These are phyloP conservation scores for Cadophora gregata DNA, from an alignment of 2,329 filamentous ascomycete species.

Conservation along the genomic window DNA sequence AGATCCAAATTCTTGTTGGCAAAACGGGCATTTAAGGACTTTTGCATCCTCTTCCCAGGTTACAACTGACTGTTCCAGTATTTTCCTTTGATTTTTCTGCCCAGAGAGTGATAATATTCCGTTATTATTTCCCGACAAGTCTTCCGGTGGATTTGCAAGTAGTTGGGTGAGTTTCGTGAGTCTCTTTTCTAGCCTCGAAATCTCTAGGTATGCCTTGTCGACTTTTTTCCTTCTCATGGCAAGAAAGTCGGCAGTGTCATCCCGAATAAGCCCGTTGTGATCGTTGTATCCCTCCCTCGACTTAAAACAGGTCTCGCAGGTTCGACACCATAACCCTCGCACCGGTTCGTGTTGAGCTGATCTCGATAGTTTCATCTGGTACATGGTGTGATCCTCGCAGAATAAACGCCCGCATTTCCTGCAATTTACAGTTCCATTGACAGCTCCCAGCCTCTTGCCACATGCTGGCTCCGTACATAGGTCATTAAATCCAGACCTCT, in stretches of 20 bases:
- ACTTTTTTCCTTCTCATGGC: conserved; percentile 76
- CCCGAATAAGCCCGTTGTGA: conserved; percentile 71
- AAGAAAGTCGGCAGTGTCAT: conserved; percentile 75
- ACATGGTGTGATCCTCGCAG: conserved; percentile 98
- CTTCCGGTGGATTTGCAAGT: conserved; percentile 75
- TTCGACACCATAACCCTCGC: conserved; percentile 88
- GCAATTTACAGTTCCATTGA: conserved; percentile 89
- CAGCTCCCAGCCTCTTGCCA: conserved; percentile 76
- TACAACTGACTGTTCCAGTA: conserved; percentile 89
- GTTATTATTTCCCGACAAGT: conserved; percentile 57
- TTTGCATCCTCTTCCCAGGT: conserved; percentile 91
- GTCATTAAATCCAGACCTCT: conserved; percentile 75
- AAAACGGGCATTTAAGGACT: conserved; percentile 87
- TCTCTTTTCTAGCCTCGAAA: conserved; percentile 88
- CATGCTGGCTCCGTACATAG: conserved; percentile 87
- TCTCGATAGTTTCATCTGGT: conserved; percentile 96
- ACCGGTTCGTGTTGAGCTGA: conserved; percentile 90
- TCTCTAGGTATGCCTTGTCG: conserved; percentile 85
- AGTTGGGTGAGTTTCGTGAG: conserved; percentile 88
- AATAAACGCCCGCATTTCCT: conserved; percentile 91
- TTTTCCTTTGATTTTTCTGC: conserved; percentile 77
- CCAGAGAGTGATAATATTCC: conserved; percentile 64
- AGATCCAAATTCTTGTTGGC: conserved; percentile 91
- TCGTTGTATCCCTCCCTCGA: conserved; percentile 96
- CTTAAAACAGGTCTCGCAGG: conserved; percentile 99